phyloP scores from a whole-genome alignment of 2,329 filamentous ascomycete genomes.

The Incumbomyces delicatus region DNA sequence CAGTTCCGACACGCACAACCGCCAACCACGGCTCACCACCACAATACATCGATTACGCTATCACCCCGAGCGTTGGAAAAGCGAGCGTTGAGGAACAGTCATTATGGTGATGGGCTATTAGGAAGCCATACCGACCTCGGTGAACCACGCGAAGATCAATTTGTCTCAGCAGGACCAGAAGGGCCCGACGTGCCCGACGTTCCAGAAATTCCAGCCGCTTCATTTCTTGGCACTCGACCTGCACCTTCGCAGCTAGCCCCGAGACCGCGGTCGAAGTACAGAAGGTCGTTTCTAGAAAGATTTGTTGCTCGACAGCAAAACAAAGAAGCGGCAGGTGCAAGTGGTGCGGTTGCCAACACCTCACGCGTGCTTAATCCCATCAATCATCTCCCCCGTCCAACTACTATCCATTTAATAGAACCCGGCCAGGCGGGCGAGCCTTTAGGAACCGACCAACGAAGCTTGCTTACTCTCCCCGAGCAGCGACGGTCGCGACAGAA shows the following conservation, averaged over 20 bases:
- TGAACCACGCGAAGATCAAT: too few relatives aligned
- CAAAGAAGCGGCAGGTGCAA: neutral
- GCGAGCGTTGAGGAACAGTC: slow-evolving; percentile 18
- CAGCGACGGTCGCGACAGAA: slow-evolving; percentile 45
- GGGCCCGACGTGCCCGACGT: too few relatives aligned
- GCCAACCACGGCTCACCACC: slow-evolving; percentile 16
- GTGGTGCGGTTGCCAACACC: slow-evolving; percentile 26
- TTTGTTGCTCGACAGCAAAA: slow-evolving; percentile 17
- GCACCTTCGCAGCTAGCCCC: neutral
- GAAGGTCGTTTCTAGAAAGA: slow-evolving; percentile 20
- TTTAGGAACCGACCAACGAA: slow-evolving; percentile 24
- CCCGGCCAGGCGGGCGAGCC: neutral
- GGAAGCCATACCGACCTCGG: neutral
- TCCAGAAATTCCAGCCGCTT: neutral
- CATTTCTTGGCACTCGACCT: neutral
- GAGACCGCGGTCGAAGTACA: slow-evolving; percentile 5
- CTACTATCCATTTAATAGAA: slow-evolving; percentile 34
- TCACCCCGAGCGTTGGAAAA: slow-evolving; percentile 33
- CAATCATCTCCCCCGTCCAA: slow-evolving; percentile 49
- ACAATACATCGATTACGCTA: slow-evolving; percentile 15
- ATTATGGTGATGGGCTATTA: neutral
- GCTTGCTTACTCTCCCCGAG: slow-evolving; percentile 49
- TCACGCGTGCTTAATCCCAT: slow-evolving; percentile 52
- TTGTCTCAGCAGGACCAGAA: neutral
- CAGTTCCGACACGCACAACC: slow-evolving; percentile 4